phyloP scores from a whole-genome alignment of 305 asterid species.

The Petunia hybrid region DNA sequence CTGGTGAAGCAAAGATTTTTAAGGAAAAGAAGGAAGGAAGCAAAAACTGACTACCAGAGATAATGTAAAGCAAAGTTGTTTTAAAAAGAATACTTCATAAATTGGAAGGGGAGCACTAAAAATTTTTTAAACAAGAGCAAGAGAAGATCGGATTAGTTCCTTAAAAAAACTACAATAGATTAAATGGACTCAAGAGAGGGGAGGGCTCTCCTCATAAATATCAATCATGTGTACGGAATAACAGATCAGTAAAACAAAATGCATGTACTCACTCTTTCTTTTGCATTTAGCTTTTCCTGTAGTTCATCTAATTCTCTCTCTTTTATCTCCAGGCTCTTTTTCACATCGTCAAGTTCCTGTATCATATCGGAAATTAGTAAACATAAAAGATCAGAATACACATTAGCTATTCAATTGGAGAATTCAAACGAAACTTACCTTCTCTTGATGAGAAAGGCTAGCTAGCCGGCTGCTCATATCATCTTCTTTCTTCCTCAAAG shows the following conservation, averaged over 20 bases:
- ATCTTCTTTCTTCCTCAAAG: constrained; percentile 79
- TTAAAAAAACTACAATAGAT: neutral
- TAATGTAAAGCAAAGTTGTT: neutral
- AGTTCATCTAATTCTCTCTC: constrained; percentile 74
- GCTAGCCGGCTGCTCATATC: constrained; percentile 72
- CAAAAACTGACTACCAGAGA: neutral
- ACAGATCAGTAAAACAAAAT: constrained; percentile 4
- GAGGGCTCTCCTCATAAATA: constrained; percentile 17
- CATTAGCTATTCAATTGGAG: constrained; percentile 18
- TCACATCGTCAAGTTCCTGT: constrained; percentile 80
- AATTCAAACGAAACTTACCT: constrained; percentile 54
- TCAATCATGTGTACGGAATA: neutral
- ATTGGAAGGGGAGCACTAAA: neutral
- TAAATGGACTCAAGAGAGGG: neutral
- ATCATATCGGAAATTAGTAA: constrained; percentile 34
- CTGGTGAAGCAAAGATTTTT: neutral
- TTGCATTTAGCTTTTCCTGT: constrained; percentile 74
- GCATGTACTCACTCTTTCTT: constrained; percentile 70
- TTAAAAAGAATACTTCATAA: neutral
- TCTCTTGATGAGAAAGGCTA: constrained; percentile 63
- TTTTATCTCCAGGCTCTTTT: constrained; percentile 69
- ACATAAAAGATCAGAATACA: constrained; percentile 12
- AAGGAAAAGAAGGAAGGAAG: neutral
- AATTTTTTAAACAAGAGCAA: neutral
- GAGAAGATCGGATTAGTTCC: neutral